Base-by-base conservation (phyloP, 2,329 filamentous ascomycete genomes). In the Trichoderma citrinoviride region DNA sequence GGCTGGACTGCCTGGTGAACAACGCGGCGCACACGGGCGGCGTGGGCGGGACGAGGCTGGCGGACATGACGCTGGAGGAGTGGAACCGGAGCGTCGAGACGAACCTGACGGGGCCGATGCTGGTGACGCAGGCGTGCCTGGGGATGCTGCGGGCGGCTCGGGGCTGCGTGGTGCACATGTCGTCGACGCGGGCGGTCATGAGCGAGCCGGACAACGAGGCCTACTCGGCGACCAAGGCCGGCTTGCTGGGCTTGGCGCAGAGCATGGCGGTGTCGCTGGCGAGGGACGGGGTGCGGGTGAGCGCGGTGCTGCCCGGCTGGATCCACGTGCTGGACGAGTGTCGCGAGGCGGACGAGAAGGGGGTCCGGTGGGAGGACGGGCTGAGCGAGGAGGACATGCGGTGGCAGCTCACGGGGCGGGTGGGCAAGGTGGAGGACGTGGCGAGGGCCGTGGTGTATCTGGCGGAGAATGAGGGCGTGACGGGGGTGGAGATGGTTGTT, bases 241-340 rank as follows among this genome's bases (percentile, higher is more conserved):
- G 81, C 0, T 70, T 85, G 25, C 70, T 84, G 8, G 82, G 82
- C 0, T 69, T 85, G 29, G 80, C 79, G 56, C 81, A 83, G 68
- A 77, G 77, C 10, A 78, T 83, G 78, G 77, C 80, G 12, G 76
- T 81, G 7, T 80, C 78, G 44, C 71, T 83, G 15, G 74, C 78
- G 55, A 70, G 73, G 3, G 76, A 78, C 50, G 76, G 77, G 12
- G 77, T 84, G 27, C 74, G 80, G 5, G 79, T 82, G 27, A 84
- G 83, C 66, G 77, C 80, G 0, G 79, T 84, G 17, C 69, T 83
- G 40, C 82, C 81, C 0, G 82, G 82, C 0, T 84, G 82, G 82
- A 82, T 85, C 53, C 77, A 83, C 68, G 82, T 83, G 7, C 73
- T 70, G 53, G 74, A 82, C 52, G 72, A 74, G 65, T 70, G 69